phyloP scores from a whole-genome alignment of 805 yeast species.

The Yarrowia sp. region DNA sequence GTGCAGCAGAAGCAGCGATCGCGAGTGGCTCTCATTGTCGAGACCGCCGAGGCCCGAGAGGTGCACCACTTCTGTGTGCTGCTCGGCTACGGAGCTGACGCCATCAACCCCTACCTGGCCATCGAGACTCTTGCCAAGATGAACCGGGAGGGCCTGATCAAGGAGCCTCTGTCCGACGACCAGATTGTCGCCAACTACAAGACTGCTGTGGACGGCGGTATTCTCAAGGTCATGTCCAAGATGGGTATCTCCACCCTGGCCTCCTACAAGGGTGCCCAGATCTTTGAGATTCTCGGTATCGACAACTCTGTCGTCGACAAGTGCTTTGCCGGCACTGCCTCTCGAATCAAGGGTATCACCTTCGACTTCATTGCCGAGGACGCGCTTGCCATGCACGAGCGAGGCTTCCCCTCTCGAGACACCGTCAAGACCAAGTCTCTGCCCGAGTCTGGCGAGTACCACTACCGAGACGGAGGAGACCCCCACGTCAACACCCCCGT shows the following conservation, averaged over 20 bases:
- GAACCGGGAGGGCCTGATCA: slow-evolving; percentile 69
- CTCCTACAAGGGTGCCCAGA: slow-evolving; percentile 98
- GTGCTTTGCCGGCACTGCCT: slow-evolving; percentile 96
- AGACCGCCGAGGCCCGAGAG: slow-evolving; percentile 96
- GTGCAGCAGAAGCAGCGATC: slow-evolving; percentile 96
- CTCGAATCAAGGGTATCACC: slow-evolving; percentile 92
- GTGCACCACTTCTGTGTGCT: slow-evolving; percentile 94
- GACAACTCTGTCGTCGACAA: slow-evolving; percentile 93
- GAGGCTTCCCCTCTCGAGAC: slow-evolving; percentile 80
- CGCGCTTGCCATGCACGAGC: slow-evolving; percentile 88
- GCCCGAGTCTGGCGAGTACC: slow-evolving; percentile 95
- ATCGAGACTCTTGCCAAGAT: slow-evolving; percentile 83
- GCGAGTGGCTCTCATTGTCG: slow-evolving; percentile 85
- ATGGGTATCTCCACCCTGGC: slow-evolving; percentile 99
- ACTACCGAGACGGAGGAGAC: slow-evolving; percentile 99
- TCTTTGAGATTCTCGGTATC: slow-evolving; percentile 93
- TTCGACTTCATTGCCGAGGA: slow-evolving; percentile 96
- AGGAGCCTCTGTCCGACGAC: slow-evolving; percentile 52
- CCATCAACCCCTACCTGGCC: slow-evolving; percentile 88
- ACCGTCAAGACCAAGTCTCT: slow-evolving; percentile 69
- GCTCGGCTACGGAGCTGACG: slow-evolving; percentile 97
- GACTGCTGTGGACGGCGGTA: slow-evolving; percentile 83
- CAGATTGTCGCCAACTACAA: slow-evolving; percentile 74
- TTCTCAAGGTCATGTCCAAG: slow-evolving; percentile 95
- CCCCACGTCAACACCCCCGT: slow-evolving; percentile 92